Conservation (phyloP, 2,329 filamentous ascomycete genomes). For the Nannizzia gypsea region DNA sequence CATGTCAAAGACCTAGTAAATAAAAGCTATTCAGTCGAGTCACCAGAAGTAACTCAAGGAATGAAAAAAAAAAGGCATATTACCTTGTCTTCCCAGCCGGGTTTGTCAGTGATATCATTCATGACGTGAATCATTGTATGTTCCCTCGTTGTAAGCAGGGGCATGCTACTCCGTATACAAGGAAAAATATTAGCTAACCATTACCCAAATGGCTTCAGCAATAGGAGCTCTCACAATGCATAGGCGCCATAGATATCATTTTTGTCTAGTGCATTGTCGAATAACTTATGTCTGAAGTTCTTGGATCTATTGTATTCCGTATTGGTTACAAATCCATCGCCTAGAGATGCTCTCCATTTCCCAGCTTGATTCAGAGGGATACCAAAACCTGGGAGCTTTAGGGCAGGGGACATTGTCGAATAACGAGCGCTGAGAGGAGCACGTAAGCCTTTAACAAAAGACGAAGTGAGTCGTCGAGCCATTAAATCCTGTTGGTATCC, state of each 20-base stretch:
- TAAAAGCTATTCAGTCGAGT: too few species aligned
- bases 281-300: not conserved
- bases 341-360: not conserved
- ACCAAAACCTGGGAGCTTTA: not conserved
- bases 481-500: not conserved
- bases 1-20: slow-evolving; percentile 25
- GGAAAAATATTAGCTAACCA: not conserved
- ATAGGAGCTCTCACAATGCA: not conserved
- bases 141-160: slow-evolving; percentile 23
- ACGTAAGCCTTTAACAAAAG: not conserved
- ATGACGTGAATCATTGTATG: slow-evolving; percentile 33
- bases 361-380: not conserved
- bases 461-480: not conserved
- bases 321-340: not conserved
- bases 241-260: not conserved
- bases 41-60: too few species aligned
- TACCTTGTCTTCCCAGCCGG: slow-evolving; percentile 33
- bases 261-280: not conserved
- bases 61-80: too few species aligned
- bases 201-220: too few species aligned
- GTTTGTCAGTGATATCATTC: slow-evolving; percentile 34
- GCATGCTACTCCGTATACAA: not conserved
- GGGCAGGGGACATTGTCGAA: not conserved
- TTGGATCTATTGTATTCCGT: not conserved
- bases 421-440: not conserved